Evolutionary conservation across 805 yeast species (phyloP).

Genomic region (Pichia rugopelliculosa): DNA sequence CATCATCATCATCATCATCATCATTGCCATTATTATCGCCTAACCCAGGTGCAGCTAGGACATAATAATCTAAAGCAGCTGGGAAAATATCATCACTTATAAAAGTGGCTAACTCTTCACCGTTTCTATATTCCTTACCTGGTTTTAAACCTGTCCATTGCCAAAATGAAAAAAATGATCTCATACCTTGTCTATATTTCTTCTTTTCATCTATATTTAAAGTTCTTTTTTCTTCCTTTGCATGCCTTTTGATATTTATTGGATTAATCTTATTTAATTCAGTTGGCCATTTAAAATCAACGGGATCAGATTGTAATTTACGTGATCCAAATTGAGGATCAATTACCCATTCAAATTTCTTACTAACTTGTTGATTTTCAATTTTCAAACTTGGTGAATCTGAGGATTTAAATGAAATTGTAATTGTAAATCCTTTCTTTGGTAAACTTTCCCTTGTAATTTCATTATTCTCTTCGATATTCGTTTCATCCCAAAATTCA

Average conservation of each 20-base stretch:
- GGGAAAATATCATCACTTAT: slow-evolving; percentile 79
- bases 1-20: slow-evolving; percentile 47
- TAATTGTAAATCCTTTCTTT: slow-evolving; percentile 44
- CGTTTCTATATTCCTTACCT: slow-evolving; percentile 70
- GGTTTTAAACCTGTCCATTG: slow-evolving; percentile 75
- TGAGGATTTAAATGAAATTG: slow-evolving; percentile 51
- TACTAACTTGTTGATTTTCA: slow-evolving; percentile 51
- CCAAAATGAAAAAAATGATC: slow-evolving; percentile 83
- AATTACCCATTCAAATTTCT: slow-evolving; percentile 43
- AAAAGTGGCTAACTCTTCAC: slow-evolving; percentile 68
- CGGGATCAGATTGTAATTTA: slow-evolving; percentile 45
- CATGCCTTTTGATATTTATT: slow-evolving; percentile 34
- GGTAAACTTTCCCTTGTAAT: slow-evolving; percentile 4
- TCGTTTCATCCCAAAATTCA: slow-evolving; percentile 37
- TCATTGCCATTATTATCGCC: slow-evolving; percentile 50
- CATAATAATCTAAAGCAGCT: slow-evolving; percentile 74
- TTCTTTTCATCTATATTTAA: slow-evolving; percentile 48
- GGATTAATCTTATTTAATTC: slow-evolving; percentile 55
- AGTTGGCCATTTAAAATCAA: slow-evolving; percentile 60
- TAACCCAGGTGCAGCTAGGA: slow-evolving; percentile 59
- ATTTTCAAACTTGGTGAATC: slow-evolving; percentile 40
- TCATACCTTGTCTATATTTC: slow-evolving; percentile 63
- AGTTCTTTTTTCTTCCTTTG: slow-evolving; percentile 21
- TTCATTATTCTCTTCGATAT: slow-evolving; percentile 12
- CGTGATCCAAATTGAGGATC: slow-evolving; percentile 48